A percentile compares a stretch with the other conserved stretches of the same genome.
Conservation (phyloP, 2,329 filamentous ascomycete species). For the Daldinia sp. region DNA sequence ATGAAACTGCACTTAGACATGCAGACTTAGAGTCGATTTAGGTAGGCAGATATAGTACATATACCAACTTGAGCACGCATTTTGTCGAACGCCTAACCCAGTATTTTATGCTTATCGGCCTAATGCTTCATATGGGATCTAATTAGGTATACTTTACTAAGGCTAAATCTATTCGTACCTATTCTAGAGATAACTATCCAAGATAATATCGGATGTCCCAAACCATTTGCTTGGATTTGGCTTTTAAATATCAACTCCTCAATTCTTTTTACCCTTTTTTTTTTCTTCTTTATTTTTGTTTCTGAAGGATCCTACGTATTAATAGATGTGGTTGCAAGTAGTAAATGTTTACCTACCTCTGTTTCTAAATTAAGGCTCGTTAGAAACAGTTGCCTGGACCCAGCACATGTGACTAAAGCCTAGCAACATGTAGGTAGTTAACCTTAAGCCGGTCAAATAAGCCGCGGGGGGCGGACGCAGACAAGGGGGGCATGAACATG, state of each 20-base stretch:
- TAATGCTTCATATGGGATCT: background rate
- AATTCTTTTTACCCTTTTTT: too few relatives aligned
- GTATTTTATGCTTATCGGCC: background rate
- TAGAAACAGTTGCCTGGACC: background rate
- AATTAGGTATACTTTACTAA: background rate
- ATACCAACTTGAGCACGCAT: background rate
- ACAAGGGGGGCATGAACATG: constrained; percentile 6
- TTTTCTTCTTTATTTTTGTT: too few relatives aligned
- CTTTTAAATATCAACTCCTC: background rate
- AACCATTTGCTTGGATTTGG: background rate
- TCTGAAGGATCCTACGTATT: background rate
- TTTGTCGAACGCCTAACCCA: background rate
- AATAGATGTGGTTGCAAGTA: background rate
- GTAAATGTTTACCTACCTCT: background rate
- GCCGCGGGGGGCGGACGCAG: background rate
- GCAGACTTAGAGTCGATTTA: background rate
- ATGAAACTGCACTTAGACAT: too few relatives aligned
- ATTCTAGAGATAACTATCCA: background rate
- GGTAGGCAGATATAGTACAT: background rate
- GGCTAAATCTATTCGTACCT: background rate
- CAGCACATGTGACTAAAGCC: background rate
- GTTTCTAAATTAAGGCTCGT: background rate
- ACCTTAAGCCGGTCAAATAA: constrained; percentile 7
- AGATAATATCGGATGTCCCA: background rate
- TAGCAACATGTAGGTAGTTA: constrained; percentile 2